Evolutionary conservation across 352 stramenopile genomes (phyloP), one percentile per base, ranked within the genome.

Genomic region (Phytophthora kernoviae): DNA sequence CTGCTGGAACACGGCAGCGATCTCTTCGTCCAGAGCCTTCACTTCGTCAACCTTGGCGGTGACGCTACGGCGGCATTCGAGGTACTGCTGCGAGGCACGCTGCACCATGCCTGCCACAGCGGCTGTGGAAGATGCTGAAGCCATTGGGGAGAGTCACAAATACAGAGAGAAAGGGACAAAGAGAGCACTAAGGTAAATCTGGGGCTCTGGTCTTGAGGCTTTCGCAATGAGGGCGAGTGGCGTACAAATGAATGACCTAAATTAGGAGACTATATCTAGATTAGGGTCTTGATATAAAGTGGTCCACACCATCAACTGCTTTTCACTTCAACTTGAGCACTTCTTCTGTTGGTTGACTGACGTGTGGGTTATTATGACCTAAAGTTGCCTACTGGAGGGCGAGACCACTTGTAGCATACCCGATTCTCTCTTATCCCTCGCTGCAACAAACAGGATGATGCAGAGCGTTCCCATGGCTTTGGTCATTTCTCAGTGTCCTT

Each of bases 1-100:
- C 62, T 87, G 72, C 68, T 74, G 58, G 58, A 93, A 93, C 45
- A 89, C 71, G 44, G 73, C 68, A 40, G 80, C 75, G 54, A 94
- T 91, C 72, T 93, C 69, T 54, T 73, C 68, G 47, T 94, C 84
- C 22, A 93, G 65, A 22, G 67, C 56, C 66, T 91, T 90, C 47
- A 91, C 75, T 57, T 91, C 75, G 27, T 94, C 85, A 47, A 89
- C 77, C 70, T 93, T 92, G 59, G 78, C 71, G 34, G 85, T 87
- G 21, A 94, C 79, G 42, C 74, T 84, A 53, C 86, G 86, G 47
- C 85, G 84, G 63, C 86, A 91, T 54, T 88, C 75, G 49, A 94
- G 68, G 66, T 94, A 94, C 58, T 93, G 75, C 65, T 91, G 80
- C 39, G 84, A 93, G 41, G 81, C 75, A 42, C 88, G 81, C 65